Evolutionary conservation across 139 green algal species (phyloP).

Genomic region (Dunaliella sp.): DNA sequence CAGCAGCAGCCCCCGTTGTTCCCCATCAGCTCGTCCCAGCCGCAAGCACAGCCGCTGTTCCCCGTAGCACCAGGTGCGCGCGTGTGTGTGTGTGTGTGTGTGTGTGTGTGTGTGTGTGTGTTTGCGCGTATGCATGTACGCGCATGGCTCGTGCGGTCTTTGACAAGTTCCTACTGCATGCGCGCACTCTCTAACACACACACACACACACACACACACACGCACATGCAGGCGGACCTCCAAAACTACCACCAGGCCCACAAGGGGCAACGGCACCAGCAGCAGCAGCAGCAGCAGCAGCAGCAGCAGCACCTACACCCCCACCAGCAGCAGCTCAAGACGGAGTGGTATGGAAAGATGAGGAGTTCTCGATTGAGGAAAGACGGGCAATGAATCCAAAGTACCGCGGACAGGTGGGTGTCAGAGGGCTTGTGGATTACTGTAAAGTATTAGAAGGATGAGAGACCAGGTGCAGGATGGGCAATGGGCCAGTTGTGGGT

Average conservation of each 20-base stretch:
- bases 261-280: not conserved
- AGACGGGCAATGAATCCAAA: conserved; percentile 41
- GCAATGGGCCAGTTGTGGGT: too few species aligned
- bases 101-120: too few species aligned
- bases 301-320: not conserved
- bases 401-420: conserved; percentile 25
- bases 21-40: not conserved
- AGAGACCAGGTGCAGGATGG: too few species aligned
- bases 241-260: not conserved
- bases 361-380: conserved; percentile 55
- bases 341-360: conserved; percentile 52
- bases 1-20: not conserved
- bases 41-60: conserved; percentile 4
- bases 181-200: conserved; percentile 9
- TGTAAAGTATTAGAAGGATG: too few species aligned
- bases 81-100: too few species aligned
- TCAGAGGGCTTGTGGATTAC: too few species aligned
- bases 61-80: not conserved
- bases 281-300: not conserved
- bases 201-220: conserved; percentile 5
- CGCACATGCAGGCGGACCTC: not conserved
- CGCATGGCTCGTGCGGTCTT: too few species aligned
- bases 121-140: too few species aligned
- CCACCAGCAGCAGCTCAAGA: not conserved
- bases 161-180: too few species aligned